phyloP scores from a whole-genome alignment of 345 rosid species.

The Citrus reticulata region DNA sequence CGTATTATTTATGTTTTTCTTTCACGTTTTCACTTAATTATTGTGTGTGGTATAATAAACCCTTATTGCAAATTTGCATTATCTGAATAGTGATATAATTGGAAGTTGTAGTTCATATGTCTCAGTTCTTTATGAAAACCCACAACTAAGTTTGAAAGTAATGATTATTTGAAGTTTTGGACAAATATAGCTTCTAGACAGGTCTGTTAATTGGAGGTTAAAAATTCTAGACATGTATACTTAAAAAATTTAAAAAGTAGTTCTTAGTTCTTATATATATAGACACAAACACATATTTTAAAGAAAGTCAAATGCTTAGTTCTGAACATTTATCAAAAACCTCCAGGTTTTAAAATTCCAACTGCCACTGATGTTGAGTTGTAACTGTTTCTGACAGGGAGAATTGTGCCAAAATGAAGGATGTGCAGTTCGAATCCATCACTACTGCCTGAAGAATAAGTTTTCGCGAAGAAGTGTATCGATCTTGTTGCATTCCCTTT shows the following conservation, averaged over 20 bases:
- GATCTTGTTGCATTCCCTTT: not conserved
- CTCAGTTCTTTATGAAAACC: not conserved
- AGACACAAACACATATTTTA: too few species aligned
- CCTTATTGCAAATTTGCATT: not conserved
- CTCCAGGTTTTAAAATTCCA: not conserved
- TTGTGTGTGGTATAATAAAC: not conserved
- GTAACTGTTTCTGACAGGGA: slow-evolving; percentile 44
- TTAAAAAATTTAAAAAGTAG: not conserved
- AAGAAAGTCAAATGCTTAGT: not conserved
- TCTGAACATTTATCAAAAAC: not conserved
- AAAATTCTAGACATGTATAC: not conserved
- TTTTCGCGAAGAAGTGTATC: slow-evolving; percentile 47
- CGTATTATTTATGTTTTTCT: slow-evolving; percentile 1
- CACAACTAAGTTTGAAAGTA: not conserved
- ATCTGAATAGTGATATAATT: not conserved
- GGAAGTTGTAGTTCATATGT: not conserved
- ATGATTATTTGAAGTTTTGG: not conserved
- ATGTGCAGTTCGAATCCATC: slow-evolving; percentile 66
- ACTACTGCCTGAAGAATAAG: slow-evolving; percentile 67
- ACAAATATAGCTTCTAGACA: not conserved
- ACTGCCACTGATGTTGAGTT: not conserved
- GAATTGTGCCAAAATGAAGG: slow-evolving; percentile 60
- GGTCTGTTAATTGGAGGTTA: not conserved
- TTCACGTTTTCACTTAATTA: not conserved
- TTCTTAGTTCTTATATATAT: not conserved